Conservation (phyloP, 331 rosid genomes). For the Acacia pycnantha region DNA sequence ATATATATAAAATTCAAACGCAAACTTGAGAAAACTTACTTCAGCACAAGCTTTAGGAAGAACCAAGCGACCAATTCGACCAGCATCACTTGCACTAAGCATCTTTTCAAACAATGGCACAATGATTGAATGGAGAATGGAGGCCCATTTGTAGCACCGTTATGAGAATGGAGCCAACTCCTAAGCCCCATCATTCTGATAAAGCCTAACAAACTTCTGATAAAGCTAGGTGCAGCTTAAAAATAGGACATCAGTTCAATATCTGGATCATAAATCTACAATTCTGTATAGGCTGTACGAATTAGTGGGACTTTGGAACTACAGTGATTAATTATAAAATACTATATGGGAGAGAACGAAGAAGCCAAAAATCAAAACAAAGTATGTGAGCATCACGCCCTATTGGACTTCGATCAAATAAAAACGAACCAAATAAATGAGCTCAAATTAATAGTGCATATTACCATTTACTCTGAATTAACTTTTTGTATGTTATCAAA, state of each 20-base stretch:
- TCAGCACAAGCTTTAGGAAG: conserved; percentile 99
- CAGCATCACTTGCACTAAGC: conserved; percentile 99
- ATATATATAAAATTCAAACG: conserved; percentile 17
- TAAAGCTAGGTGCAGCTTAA: conserved; percentile 17
- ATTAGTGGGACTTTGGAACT: neutral
- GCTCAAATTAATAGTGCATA: conserved; percentile 4
- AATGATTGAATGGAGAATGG: conserved; percentile 84
- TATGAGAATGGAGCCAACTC: conserved; percentile 69
- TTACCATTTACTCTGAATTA: no score
- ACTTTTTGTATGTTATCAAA: no score
- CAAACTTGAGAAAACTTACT: no score
- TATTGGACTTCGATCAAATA: conserved; percentile 17
- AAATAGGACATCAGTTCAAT: neutral
- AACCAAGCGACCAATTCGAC: conserved; percentile 98
- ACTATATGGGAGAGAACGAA: neutral
- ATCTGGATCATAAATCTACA: conserved; percentile 1
- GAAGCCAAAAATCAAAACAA: conserved; percentile 12
- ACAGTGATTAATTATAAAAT: neutral
- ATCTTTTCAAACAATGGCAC: conserved; percentile 98
- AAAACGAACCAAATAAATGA: neutral
- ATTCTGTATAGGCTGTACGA: neutral
- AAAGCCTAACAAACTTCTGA: conserved; percentile 6
- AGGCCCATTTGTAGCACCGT: conserved; percentile 47
- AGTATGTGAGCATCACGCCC: neutral
- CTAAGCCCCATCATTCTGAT: conserved; percentile 51